Conservation (phyloP, 2,329 filamentous ascomycete genomes). For the Epichloe hybrida region DNA sequence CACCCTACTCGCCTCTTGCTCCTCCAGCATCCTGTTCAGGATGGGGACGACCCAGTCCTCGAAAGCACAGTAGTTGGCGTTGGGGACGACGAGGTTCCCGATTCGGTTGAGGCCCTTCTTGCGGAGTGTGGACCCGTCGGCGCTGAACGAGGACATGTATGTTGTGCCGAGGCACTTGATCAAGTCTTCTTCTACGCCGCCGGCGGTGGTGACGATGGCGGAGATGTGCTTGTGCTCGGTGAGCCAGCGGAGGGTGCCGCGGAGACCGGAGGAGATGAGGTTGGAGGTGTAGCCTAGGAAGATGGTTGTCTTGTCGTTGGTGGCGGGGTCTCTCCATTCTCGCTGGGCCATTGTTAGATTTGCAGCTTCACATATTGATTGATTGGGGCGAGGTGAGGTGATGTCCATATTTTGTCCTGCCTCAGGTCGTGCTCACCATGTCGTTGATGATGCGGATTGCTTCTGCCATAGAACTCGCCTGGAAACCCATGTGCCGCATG, state of each 20-base stretch:
- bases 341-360: conserved; percentile 31
- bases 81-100: conserved; percentile 89
- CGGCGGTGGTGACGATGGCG: conserved; percentile 87
- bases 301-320: conserved; percentile 71
- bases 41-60: conserved; percentile 97
- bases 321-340: conserved; percentile 68
- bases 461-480: conserved; percentile 60
- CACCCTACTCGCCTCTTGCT: conserved; percentile 70
- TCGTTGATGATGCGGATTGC: conserved; percentile 87
- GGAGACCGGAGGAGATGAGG: conserved; percentile 86
- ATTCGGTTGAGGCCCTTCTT: conserved; percentile 86
- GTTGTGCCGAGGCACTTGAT: conserved; percentile 96
- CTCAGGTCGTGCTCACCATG: conserved; percentile 51
- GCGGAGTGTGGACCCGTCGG: conserved; percentile 63
- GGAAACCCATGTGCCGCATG: conserved; percentile 75
- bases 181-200: conserved; percentile 91
- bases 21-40: conserved; percentile 82
- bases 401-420: too few species aligned
- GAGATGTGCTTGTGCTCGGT: conserved; percentile 88
- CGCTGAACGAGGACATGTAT: conserved; percentile 77
- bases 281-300: conserved; percentile 98
- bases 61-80: conserved; percentile 89
- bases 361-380: too few species aligned
- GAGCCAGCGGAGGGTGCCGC: conserved; percentile 82
- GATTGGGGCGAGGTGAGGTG: too few species aligned